Evolutionary conservation across 768 basidiomycete species (phyloP), one percentile per base, ranked within the genome.

Genomic region (Boletus sp.): DNA sequence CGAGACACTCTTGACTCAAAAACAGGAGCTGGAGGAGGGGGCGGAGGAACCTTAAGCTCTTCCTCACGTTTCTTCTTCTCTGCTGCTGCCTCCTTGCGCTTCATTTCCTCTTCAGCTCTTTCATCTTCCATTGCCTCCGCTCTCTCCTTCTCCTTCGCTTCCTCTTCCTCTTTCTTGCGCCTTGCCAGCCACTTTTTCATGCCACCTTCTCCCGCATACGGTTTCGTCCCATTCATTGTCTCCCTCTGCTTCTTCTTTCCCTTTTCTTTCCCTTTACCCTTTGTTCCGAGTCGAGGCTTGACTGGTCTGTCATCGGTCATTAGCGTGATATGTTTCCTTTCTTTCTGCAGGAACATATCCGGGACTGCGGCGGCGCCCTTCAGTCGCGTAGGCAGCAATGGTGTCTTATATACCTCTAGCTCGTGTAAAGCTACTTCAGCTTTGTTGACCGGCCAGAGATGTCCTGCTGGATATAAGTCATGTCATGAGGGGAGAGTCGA

Each of bases 381-480:
- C 59, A 63, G 69, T 18, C 79, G 78, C n/a, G 86, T 84, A 11
- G 90, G 88, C 15, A 90, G 63, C 45, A 92, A 78, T 7, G 90
- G 90, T 1, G 87, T 92, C 73, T 86, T 87, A 76, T 90, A 92
- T 32, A 87, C 78, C 60, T 91, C 89, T 45, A 90, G 74, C 62
- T 88, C 85, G 42, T 86, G 84, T 6, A 92, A 76, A 15, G 85
- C 85, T 56, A 80, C 78, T 72, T 90, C 86, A 18, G 87, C 84
- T 17, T 83, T 77, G 44, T 78, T 83, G 61, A 74, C 68, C 15
- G 76, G 75, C 60, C 67, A 71, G n/a, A 60, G 51, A 40, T 65
- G 55, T 35, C 66, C 67, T 58, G 73, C 64, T 65, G 18, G 29
- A 52, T 17, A 44, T 30, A 42, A 60, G 59, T 67, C 56, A 67